Evolutionary conservation across 169 alveolate genomes (phyloP).

Genomic region (Eimeria acervulina): DNA sequence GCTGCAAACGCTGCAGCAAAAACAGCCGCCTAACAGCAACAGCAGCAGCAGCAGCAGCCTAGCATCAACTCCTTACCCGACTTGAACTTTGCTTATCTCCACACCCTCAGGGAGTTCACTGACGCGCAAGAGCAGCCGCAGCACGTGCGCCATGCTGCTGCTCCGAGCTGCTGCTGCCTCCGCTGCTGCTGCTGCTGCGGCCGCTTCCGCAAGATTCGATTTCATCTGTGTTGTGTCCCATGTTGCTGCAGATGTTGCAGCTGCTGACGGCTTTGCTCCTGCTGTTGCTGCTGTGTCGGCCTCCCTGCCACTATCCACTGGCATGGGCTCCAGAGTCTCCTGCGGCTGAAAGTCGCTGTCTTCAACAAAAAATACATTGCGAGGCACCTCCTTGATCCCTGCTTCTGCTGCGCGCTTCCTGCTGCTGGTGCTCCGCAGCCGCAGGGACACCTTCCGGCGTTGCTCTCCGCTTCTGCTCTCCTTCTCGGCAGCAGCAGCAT

Average conservation of each 20-base stretch:
- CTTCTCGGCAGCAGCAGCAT: background rate
- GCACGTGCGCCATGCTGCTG: conserved; percentile 16
- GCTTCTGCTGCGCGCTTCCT: background rate
- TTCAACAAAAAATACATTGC: conserved; percentile 12
- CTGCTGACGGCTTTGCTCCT: background rate
- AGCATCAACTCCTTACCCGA: background rate
- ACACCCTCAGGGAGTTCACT: background rate
- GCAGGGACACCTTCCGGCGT: conserved; percentile 23
- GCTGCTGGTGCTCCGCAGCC: conserved; percentile 14
- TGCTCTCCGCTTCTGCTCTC: conserved; percentile 36
- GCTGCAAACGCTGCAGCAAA: background rate
- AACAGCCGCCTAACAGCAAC: background rate
- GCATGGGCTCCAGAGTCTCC: conserved; percentile 15
- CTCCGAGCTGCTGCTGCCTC: conserved; percentile 33
- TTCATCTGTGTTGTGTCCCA: background rate
- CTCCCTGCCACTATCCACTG: background rate
- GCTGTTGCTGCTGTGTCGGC: conserved; percentile 46
- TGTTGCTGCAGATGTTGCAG: background rate
- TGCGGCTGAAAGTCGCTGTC: background rate
- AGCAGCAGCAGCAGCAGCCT: conserved; percentile 29
- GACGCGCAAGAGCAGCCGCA: conserved; percentile 11
- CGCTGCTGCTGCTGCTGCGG: conserved; percentile 3
- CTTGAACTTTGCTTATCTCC: background rate
- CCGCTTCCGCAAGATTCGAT: background rate
- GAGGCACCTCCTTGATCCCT: conserved; percentile 5